These are phyloP conservation scores for Spathaspora girioi DNA, from an alignment of 805 yeast genomes.

Conservation along the genomic window DNA sequence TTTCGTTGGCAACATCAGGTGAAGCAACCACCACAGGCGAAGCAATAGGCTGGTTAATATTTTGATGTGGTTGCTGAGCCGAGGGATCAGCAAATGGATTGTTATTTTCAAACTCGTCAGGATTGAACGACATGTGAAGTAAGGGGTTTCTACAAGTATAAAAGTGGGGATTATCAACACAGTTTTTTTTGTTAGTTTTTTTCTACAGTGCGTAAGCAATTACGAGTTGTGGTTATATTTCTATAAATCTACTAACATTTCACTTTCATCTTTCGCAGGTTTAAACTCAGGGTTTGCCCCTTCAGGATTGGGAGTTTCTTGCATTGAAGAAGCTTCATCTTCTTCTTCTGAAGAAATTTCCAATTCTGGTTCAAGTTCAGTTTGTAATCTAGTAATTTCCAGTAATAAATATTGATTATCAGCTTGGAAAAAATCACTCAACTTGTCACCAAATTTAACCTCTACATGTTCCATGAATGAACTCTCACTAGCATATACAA, in stretches of 20 bases:
- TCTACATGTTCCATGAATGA: conserved; percentile 4
- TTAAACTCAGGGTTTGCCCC: not conserved
- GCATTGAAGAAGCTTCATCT: conserved; percentile 1
- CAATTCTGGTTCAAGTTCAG: not conserved
- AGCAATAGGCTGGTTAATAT: not conserved
- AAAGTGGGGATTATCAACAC: not conserved
- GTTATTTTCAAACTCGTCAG: conserved; percentile 43
- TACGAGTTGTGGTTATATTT: not conserved
- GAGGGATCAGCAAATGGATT: conserved; percentile 38
- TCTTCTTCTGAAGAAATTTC: conserved; percentile 2
- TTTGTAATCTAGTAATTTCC: not conserved
- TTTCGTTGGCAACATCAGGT: not conserved
- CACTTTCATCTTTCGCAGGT: not conserved
- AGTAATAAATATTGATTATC: conserved; percentile 13
- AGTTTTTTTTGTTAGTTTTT: not conserved
- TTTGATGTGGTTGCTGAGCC: conserved; percentile 2
- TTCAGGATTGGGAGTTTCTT: conserved; percentile 1
- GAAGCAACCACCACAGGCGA: not conserved
- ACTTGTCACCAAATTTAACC: conserved; percentile 6
- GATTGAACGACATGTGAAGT: conserved; percentile 14
- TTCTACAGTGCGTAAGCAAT: not conserved
- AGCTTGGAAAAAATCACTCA: conserved; percentile 13
- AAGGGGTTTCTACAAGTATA: not conserved
- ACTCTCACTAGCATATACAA: conserved; percentile 17
- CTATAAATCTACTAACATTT: not conserved